These are phyloP conservation scores for Neurospora sp. DNA, from an alignment of 495 filamentous ascomycete species.

Conservation along the genomic window DNA sequence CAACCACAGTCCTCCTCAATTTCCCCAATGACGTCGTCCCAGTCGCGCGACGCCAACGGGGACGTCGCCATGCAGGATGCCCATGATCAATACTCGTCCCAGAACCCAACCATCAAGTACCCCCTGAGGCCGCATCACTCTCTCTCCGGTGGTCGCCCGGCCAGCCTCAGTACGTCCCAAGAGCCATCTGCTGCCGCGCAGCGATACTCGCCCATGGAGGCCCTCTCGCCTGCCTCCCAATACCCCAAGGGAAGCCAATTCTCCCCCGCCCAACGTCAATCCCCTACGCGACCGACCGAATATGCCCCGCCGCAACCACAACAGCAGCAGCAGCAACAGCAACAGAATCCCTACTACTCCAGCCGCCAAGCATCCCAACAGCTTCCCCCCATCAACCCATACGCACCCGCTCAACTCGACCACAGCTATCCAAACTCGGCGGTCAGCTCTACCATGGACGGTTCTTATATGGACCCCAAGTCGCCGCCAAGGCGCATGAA, in stretches of 20 bases:
- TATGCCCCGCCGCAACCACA: constrained; percentile 25
- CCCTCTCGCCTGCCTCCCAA: constrained; percentile 47
- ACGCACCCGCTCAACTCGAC: constrained; percentile 42
- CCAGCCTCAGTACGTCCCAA: constrained; percentile 48
- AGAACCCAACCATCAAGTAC: constrained; percentile 51
- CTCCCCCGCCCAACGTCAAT: constrained; percentile 35
- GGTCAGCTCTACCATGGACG: constrained; percentile 52
- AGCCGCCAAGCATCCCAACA: constrained; percentile 37
- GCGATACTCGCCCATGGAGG: constrained; percentile 92
- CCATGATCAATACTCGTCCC: constrained; percentile 64
- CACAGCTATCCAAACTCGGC: constrained; percentile 55
- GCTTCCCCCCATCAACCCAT: constrained; percentile 63
- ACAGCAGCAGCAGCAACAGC: not conserved
- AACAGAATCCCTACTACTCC: constrained; percentile 37
- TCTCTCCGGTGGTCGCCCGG: constrained; percentile 34
- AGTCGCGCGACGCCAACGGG: constrained; percentile 61
- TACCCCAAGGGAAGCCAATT: constrained; percentile 39
- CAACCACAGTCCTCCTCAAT: constrained; percentile 46
- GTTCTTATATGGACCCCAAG: constrained; percentile 63
- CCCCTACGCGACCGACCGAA: constrained; percentile 35
- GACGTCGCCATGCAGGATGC: constrained; percentile 92
- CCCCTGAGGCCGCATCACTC: constrained; percentile 58
- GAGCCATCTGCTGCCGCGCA: constrained; percentile 78
- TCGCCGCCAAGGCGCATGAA: constrained; percentile 50
- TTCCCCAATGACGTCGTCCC: constrained; percentile 56